These are phyloP conservation scores for Rhizophagus clarus DNA, from an alignment of 192 early-diverging fungal species.

Conservation along the genomic window DNA sequence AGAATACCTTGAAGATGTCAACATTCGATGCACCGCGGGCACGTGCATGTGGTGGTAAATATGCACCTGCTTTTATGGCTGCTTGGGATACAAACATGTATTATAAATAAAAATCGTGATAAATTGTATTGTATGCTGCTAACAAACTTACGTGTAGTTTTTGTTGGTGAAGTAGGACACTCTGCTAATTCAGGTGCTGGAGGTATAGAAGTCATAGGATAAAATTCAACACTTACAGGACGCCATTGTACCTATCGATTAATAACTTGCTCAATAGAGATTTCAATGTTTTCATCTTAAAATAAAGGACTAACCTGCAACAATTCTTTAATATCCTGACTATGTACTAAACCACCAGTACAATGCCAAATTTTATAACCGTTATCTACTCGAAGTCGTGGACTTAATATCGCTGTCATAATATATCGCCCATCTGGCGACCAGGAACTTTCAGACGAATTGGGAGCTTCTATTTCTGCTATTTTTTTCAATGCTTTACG, in stretches of 20 bases:
- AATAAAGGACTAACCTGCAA: slow-evolving; percentile 61
- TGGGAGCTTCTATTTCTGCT: slow-evolving; percentile 75
- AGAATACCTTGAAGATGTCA: slow-evolving; percentile 40
- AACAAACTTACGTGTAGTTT: slow-evolving; percentile 40
- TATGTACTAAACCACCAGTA: slow-evolving; percentile 79
- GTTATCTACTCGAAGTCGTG: slow-evolving; percentile 96
- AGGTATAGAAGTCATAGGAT: slow-evolving; percentile 80
- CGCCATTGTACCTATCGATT: slow-evolving; percentile 58
- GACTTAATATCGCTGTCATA: slow-evolving; percentile 91
- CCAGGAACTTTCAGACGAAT: slow-evolving; percentile 89
- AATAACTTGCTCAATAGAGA: background rate
- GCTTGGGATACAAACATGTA: background rate
- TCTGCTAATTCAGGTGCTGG: slow-evolving; percentile 66
- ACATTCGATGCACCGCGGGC: slow-evolving; percentile 54
- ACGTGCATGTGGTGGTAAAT: slow-evolving; percentile 72
- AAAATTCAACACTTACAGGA: slow-evolving; percentile 62
- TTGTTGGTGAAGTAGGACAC: slow-evolving; percentile 50
- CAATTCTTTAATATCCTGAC: slow-evolving; percentile 80
- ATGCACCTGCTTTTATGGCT: slow-evolving; percentile 59
- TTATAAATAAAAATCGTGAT: slow-evolving; percentile 29
- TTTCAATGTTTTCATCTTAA: background rate
- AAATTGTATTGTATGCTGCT: slow-evolving; percentile 17
- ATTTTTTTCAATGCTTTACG: slow-evolving; percentile 83
- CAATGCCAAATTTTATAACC: slow-evolving; percentile 98
- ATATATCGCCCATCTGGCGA: slow-evolving; percentile 90